Evolutionary conservation across 495 filamentous ascomycete species (phyloP), one percentile per base, ranked within the genome.

Genomic region (Letharia columbiana): DNA sequence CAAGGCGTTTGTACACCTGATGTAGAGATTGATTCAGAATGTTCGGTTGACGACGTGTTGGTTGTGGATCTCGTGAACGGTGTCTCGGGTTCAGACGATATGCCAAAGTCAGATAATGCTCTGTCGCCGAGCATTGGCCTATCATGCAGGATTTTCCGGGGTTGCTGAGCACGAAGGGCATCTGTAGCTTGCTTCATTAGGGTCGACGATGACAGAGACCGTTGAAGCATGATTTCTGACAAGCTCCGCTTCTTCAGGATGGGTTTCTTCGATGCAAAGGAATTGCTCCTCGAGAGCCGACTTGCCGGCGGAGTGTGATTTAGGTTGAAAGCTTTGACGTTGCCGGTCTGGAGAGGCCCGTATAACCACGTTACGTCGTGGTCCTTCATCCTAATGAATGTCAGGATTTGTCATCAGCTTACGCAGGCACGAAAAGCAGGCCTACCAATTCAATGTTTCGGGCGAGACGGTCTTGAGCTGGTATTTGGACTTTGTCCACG

Each of bases 351-450:
- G 42, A 98, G 77, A 39, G 94, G 94, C 0, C 94, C 94, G 71
- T 98, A 98, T 4, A 98, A 81, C 94, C 94, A 98, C 60, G 94
- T 98, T 35, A 97, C 91, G 73, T 98, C 94, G 73, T 89, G 92
- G 70, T 98, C 94, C 73, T 98, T 98, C 49, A 98, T 77, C 93
- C 92, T 97, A 73, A 33, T 62, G 23, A 8, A 39, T 1, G 8
- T 72, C 41, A 72, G 68, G 42, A 37, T 31, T 9, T 33, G 35
- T 33, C 37, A 52, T 61, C 6, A 45, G 37, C 52, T 9, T 50
- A 4, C 4, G 15, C 2, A 56, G 67, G 23, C 23, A 58, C 65
- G 28, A 66, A 52, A 49, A 62, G 23, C 44, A 57, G 40, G 80
- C 85, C 66, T 75, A 95, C 92, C 92, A 97, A 73, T 97, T 96